phyloP scores from a whole-genome alignment of 331 rosid genomes.

The Rosa hybrid region DNA sequence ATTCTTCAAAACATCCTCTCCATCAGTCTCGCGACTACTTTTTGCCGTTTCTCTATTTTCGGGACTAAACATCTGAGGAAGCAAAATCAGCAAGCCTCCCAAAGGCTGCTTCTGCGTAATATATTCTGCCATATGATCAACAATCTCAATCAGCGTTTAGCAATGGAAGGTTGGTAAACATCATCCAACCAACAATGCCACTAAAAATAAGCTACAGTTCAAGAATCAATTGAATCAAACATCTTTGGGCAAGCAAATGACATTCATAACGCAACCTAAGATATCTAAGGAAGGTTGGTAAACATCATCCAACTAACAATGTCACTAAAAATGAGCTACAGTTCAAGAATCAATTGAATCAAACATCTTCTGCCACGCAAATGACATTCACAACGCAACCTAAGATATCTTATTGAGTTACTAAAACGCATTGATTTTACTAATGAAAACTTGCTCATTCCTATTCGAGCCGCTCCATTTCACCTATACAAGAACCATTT shows the following conservation, averaged over 20 bases:
- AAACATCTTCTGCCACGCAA: not conserved
- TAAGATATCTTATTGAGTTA: not conserved
- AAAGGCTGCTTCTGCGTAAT: conserved; percentile 74
- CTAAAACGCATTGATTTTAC: not conserved
- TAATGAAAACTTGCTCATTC: not conserved
- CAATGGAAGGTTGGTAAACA: not conserved
- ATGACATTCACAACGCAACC: not conserved
- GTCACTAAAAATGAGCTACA: not conserved
- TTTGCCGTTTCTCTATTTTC: conserved; percentile 42
- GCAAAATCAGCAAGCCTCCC: conserved; percentile 86
- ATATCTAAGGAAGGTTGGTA: not conserved
- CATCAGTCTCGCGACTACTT: conserved; percentile 42
- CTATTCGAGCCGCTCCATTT: not conserved
- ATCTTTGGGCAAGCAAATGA: not conserved
- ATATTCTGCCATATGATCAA: conserved; percentile 61
- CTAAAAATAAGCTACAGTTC: not conserved
- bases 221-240: not conserved
- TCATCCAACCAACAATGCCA: conserved; percentile 14
- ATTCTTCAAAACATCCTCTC: conserved; percentile 45
- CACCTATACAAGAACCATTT: no score
- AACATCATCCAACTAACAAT: conserved; percentile 16
- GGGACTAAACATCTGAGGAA: conserved; percentile 67
- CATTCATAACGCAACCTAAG: not conserved
- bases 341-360: not conserved
- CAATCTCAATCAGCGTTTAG: conserved; percentile 7